Percentiles rank a stretch among this genome's conserved stretches.
These are phyloP conservation scores for Arachnopeziza araneosa DNA, from an alignment of 2,329 filamentous ascomycete genomes.

Conservation along the genomic window DNA sequence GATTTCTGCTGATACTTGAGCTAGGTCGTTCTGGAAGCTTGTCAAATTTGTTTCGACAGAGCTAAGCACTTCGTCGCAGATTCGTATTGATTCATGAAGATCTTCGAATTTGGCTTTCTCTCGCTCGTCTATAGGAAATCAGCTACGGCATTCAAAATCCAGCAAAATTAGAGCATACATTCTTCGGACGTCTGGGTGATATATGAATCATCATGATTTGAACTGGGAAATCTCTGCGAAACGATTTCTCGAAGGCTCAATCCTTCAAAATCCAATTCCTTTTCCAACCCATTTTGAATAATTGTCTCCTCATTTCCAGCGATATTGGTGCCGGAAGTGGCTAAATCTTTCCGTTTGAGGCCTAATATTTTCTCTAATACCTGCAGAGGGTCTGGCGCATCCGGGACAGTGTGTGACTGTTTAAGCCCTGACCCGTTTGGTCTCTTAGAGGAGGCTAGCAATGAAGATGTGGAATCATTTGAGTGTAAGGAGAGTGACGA, in stretches of 20 bases:
- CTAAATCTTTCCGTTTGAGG: neutral
- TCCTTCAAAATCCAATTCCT: constrained; percentile 72
- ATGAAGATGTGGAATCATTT: constrained; percentile 70
- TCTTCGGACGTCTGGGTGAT: constrained; percentile 62
- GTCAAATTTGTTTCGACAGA: constrained; percentile 91
- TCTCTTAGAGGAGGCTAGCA: constrained; percentile 55
- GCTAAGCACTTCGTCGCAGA: constrained; percentile 87
- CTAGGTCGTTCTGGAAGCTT: constrained; percentile 89
- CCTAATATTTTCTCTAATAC: constrained; percentile 48
- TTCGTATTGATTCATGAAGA: constrained; percentile 79
- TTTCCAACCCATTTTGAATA: constrained; percentile 45
- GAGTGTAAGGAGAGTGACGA: constrained; percentile 76
- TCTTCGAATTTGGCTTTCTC: constrained; percentile 85
- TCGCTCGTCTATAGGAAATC: constrained; percentile 54
- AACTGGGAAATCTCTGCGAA: constrained; percentile 3
- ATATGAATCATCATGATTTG: constrained; percentile 31
- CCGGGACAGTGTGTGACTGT: constrained; percentile 46
- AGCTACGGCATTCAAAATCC: constrained; percentile 6
- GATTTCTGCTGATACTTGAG: constrained; percentile 88
- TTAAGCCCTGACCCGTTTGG: constrained; percentile 64
- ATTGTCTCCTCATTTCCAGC: constrained; percentile 7
- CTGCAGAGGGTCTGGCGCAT: constrained; percentile 63
- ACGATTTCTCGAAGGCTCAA: constrained; percentile 62
- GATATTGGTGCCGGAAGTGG: neutral
- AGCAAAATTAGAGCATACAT: constrained; percentile 49